Evolutionary conservation across 108 stramenopile genomes (phyloP).

Genomic region (Cylindrotheca closterium): DNA sequence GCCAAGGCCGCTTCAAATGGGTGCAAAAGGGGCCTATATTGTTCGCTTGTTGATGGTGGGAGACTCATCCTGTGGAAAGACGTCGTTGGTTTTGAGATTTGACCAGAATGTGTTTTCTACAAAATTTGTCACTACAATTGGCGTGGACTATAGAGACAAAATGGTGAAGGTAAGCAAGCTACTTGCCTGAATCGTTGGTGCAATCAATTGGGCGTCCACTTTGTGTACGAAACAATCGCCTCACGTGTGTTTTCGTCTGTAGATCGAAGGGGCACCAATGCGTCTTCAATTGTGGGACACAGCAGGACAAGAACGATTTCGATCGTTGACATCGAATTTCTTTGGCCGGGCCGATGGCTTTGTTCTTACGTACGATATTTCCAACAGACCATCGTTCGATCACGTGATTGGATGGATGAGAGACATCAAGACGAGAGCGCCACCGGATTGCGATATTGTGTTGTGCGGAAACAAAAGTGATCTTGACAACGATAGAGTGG

Average conservation of each 20-base stretch:
- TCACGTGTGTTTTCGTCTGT: background rate
- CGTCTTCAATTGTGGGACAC: conserved; percentile 93
- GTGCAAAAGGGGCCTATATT: conserved; percentile 89
- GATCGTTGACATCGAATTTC: conserved; percentile 91
- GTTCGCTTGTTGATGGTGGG: conserved; percentile 90
- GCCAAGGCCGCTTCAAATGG: conserved; percentile 88
- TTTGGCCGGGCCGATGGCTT: conserved; percentile 94
- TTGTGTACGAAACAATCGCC: background rate
- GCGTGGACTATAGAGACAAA: conserved; percentile 95
- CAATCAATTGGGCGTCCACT: background rate
- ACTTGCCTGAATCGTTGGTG: background rate
- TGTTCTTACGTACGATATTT: conserved; percentile 90
- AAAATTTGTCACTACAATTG: conserved; percentile 93
- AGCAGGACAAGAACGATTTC: conserved; percentile 94
- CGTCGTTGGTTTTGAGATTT: conserved; percentile 83
- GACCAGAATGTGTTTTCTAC: conserved; percentile 93
- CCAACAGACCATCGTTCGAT: conserved; percentile 86
- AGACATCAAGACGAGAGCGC: conserved; percentile 87
- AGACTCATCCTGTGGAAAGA: conserved; percentile 88
- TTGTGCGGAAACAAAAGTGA: conserved; percentile 87
- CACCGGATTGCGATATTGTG: conserved; percentile 89
- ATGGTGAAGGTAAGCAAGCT: conserved; percentile 75
- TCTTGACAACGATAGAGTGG: conserved; percentile 81
- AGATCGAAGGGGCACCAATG: conserved; percentile 89
- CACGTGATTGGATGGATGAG: conserved; percentile 94